These are phyloP conservation scores for Tylopilus plumbeoviolaceoides DNA, from an alignment of 768 basidiomycete species.

Conservation along the genomic window DNA sequence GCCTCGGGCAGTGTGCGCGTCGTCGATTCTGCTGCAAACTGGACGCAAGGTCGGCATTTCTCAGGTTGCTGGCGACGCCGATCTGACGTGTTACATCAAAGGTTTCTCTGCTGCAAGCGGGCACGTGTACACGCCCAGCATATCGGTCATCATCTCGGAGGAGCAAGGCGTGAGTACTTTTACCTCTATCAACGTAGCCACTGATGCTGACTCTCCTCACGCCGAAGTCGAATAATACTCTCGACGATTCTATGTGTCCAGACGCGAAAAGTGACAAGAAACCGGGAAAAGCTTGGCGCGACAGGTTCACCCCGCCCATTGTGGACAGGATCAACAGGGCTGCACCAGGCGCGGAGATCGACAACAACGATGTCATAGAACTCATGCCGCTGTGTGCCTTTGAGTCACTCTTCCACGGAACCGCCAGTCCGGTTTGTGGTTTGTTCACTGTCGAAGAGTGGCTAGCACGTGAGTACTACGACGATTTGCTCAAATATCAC, in stretches of 20 bases:
- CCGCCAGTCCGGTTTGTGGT: conserved; percentile 62
- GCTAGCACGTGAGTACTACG: conserved; percentile 68
- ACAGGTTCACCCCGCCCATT: conserved; percentile 51
- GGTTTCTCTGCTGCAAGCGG: conserved; percentile 59
- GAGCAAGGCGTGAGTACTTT: conserved; percentile 40
- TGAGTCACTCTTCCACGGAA: conserved; percentile 55
- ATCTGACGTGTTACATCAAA: conserved; percentile 24
- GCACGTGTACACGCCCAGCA: conserved; percentile 39
- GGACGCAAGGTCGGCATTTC: conserved; percentile 50
- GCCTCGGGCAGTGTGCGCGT: conserved; percentile 54
- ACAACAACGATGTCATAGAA: conserved; percentile 46
- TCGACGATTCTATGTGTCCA: conserved; percentile 65
- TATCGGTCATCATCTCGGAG: conserved; percentile 53
- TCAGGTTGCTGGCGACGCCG: neutral
- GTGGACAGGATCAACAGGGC: conserved; percentile 54
- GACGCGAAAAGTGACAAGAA: conserved; percentile 43
- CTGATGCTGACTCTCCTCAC: conserved; percentile 41
- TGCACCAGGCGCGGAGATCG: conserved; percentile 61
- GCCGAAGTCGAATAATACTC: conserved; percentile 56
- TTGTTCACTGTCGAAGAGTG: conserved; percentile 69
- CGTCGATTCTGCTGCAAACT: conserved; percentile 63
- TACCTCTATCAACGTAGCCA: neutral
- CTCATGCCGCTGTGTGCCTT: conserved; percentile 79
- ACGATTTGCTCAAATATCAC: conserved; percentile 78
- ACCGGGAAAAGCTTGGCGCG: conserved; percentile 52